Base-by-base conservation (phyloP, 768 basidiomycete species). In the Lyophyllum semitale region DNA sequence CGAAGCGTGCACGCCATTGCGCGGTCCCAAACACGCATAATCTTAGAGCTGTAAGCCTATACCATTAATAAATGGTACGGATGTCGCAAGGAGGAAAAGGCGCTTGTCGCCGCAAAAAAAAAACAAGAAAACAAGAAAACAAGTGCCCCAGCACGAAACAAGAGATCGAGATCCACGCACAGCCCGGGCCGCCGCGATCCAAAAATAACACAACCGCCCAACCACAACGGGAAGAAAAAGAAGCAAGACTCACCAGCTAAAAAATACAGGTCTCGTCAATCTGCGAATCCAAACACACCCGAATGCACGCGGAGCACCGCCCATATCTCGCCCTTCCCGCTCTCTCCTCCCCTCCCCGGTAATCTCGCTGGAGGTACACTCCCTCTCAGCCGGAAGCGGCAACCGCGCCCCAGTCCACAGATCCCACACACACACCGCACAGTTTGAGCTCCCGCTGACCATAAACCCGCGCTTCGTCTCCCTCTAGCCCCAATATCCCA, bases 371-470 rank as follows among this genome's bases (percentile, higher is more conserved):
- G 38, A 15, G 17, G 17, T 2, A 3, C 2, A 2, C 12, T 12
- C 7, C 15, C 62, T 57, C 20, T 58, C 57, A 23, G 15, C 22
- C 27, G 26, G 18, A 20, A 18, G 17, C 26, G 44, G 43, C 8
- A 41, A 23, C 32, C 64, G 48, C 6, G 63, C 58, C 1, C 73
- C 75, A 13, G 77, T 68, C 57, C 77, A 79, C 51, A 95, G 65
- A 65, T 93, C 85, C 94, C 94, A 96, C 17, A 94, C 88, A 62
- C 87, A 83, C 20, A 94, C 82, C 1, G 84, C 81, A 54, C 85
- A 84, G 70, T 96, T 94, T 56, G 90, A 93, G 62, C 90, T 91
- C 18, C 94, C 94, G 47, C 86, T 91, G 53, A 95, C 88, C 84
- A 96, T 85, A 64, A 90, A 85, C 6, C 88, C 88, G 38, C 66